Conservation (phyloP, 768 basidiomycete genomes). For the Russula emetica region DNA sequence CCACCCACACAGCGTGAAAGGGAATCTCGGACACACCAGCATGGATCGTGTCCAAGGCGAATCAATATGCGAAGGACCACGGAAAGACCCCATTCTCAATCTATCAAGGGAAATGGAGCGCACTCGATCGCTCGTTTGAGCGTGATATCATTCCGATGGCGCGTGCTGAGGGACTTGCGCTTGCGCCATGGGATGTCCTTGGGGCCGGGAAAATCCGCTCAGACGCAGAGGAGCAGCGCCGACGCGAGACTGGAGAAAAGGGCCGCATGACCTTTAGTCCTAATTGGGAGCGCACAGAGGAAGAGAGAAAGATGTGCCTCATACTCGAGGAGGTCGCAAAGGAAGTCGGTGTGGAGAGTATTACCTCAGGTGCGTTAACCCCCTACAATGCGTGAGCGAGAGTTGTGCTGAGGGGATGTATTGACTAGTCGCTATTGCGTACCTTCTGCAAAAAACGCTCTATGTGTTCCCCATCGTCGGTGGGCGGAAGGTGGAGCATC, state of each 20-base stretch:
- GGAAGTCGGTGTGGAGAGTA: conserved; percentile 45
- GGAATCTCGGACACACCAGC: conserved; percentile 35
- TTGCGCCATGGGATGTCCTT: conserved; percentile 44
- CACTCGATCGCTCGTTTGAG: conserved; percentile 38
- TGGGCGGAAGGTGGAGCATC: conserved; percentile 50
- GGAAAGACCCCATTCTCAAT: conserved; percentile 42
- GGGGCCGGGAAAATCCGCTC: conserved; percentile 41
- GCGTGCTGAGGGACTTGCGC: conserved; percentile 33
- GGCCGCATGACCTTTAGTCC: conserved; percentile 33
- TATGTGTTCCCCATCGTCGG: conserved; percentile 52
- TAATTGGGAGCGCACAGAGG: conserved; percentile 22
- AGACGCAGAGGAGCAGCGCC: conserved; percentile 37
- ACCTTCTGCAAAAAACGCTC: conserved; percentile 50
- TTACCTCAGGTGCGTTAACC: conserved; percentile 42
- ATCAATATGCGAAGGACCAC: conserved; percentile 39
- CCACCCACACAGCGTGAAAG: background rate
- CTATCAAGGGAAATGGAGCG: conserved; percentile 40
- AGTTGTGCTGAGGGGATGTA: background rate
- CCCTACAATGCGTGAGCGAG: background rate
- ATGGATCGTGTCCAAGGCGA: conserved; percentile 39
- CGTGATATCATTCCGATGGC: conserved; percentile 43
- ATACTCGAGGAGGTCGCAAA: conserved; percentile 44
- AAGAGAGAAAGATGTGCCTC: conserved; percentile 21
- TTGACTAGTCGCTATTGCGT: conserved; percentile 47
- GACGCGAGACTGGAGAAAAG: conserved; percentile 33